These are phyloP conservation scores for Karstenula rhodostoma DNA, from an alignment of 2,329 filamentous ascomycete genomes.

Conservation along the genomic window DNA sequence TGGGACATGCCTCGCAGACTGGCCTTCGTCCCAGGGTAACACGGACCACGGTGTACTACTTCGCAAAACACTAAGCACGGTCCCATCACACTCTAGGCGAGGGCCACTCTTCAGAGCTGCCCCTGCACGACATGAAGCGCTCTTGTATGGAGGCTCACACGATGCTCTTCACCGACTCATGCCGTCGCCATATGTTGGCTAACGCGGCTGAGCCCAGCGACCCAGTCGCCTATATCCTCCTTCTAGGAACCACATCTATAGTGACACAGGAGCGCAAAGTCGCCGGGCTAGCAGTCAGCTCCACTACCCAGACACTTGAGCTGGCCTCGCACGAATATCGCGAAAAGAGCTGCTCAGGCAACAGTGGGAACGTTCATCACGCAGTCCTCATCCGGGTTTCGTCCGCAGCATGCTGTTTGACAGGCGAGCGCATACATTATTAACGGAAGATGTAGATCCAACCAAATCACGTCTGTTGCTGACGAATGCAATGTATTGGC, in stretches of 20 bases:
- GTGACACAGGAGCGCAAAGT: neutral
- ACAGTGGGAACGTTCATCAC: neutral
- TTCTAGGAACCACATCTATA: neutral
- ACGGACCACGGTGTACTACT: neutral
- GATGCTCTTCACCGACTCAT: too few relatives aligned
- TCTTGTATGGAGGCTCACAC: too few relatives aligned
- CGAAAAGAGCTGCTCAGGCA: neutral
- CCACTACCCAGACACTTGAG: neutral
- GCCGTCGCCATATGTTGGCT: too few relatives aligned
- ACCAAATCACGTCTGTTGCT: neutral
- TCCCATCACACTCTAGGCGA: too few relatives aligned
- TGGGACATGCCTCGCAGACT: neutral
- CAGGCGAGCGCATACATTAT: neutral
- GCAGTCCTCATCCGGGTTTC: constrained; percentile 2
- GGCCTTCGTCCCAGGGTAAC: too few relatives aligned
- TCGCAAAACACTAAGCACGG: neutral
- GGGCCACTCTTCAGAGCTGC: too few relatives aligned
- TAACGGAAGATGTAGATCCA: neutral
- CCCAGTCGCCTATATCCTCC: too few relatives aligned
- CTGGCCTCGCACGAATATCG: neutral
- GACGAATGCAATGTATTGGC: neutral
- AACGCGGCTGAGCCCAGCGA: too few relatives aligned
- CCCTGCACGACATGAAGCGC: too few relatives aligned
- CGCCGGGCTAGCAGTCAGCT: neutral
- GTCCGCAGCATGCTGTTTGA: neutral